Conservation (phyloP, 1,284 basidiomycete species). For the Moniliella sp. region DNA sequence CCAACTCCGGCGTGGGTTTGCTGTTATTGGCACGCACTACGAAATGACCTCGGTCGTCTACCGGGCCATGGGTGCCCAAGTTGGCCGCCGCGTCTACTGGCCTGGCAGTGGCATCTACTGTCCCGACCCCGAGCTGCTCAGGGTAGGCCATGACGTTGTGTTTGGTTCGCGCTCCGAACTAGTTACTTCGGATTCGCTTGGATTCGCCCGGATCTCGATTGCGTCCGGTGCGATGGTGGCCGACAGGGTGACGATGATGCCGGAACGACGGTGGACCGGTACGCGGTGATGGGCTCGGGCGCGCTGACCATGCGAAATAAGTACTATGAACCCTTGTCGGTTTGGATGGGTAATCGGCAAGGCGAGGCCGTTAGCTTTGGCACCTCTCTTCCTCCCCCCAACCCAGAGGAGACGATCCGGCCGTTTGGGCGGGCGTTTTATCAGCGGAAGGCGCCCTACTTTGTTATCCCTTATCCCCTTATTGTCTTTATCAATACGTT, state of each 20-base stretch:
- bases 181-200: slow-evolving; percentile 31
- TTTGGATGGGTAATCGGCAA: slow-evolving; percentile 34
- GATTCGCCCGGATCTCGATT: slow-evolving; percentile 27
- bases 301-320: slow-evolving; percentile 28
- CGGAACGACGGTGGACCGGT: slow-evolving; percentile 26
- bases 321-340: slow-evolving; percentile 29
- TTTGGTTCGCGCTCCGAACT: slow-evolving; percentile 33
- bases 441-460: slow-evolving; percentile 31
- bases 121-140: slow-evolving; percentile 31
- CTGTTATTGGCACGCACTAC: slow-evolving; percentile 31
- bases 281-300: slow-evolving; percentile 33
- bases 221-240: slow-evolving; percentile 33
- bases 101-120: slow-evolving; percentile 33
- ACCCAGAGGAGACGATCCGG: slow-evolving; percentile 19
- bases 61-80: slow-evolving; percentile 30
- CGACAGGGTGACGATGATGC: slow-evolving; percentile 29
- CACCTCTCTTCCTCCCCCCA: slow-evolving; percentile 8
- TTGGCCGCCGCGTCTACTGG: slow-evolving; percentile 33
- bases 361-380: slow-evolving; percentile 33
- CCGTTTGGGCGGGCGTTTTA: slow-evolving; percentile 32
- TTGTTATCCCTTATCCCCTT: slow-evolving; percentile 31
- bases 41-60: slow-evolving; percentile 33
- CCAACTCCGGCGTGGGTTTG: slow-evolving; percentile 21
- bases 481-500: slow-evolving; percentile 26
- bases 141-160: slow-evolving; percentile 32